These are phyloP conservation scores for Daedalea quercina DNA, from an alignment of 768 basidiomycete genomes.

Conservation along the genomic window DNA sequence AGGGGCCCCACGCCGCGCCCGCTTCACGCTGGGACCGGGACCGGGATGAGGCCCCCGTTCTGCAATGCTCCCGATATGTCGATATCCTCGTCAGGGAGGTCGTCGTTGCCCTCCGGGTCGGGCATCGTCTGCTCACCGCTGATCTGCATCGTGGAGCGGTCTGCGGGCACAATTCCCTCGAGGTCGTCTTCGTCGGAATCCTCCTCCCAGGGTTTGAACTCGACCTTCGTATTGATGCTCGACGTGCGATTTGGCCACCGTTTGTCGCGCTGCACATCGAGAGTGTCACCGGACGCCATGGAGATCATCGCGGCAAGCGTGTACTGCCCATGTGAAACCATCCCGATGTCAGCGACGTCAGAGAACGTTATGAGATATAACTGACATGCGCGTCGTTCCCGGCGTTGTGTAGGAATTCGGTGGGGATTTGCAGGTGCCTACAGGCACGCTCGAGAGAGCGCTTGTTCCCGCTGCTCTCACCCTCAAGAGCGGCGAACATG, in stretches of 20 bases:
- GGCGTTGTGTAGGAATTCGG: conserved; percentile 67
- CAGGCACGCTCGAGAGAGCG: conserved; percentile 56
- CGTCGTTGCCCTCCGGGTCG: not conserved
- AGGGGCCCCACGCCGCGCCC: too few relatives aligned
- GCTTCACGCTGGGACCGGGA: not conserved
- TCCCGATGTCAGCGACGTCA: not conserved
- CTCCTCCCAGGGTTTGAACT: conserved; percentile 55
- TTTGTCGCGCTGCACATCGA: conserved; percentile 72
- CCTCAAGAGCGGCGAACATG: conserved; percentile 70
- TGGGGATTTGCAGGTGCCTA: conserved; percentile 51
- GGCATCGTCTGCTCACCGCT: not conserved
- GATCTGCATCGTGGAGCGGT: not conserved
- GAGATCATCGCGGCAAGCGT: conserved; percentile 57
- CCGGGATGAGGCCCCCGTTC: not conserved
- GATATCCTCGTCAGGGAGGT: not conserved
- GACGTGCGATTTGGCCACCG: conserved; percentile 67
- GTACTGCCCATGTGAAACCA: conserved; percentile 37
- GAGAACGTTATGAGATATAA: conserved; percentile 1
- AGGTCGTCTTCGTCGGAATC: conserved; percentile 41
- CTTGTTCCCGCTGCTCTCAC: conserved; percentile 44
- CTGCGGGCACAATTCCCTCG: conserved; percentile 28
- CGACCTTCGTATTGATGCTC: conserved; percentile 35
- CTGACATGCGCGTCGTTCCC: conserved; percentile 82
- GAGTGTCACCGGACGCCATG: conserved; percentile 69
- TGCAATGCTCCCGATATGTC: not conserved